Evolutionary conservation across 2,329 filamentous ascomycete genomes (phyloP), one percentile per base, ranked within the genome.

Genomic region (Botryotinia convoluta): DNA sequence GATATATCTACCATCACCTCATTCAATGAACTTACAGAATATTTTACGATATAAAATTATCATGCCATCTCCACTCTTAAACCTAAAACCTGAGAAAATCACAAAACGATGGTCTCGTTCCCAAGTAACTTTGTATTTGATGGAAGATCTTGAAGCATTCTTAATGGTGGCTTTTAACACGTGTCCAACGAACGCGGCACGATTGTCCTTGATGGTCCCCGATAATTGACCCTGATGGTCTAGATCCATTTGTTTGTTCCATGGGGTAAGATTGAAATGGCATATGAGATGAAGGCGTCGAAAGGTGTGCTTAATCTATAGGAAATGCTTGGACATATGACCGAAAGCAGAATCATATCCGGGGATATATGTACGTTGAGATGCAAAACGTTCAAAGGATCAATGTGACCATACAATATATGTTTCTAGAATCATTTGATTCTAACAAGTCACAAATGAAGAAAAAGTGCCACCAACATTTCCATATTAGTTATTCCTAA

Each of bases 151-250:
- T 35, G 26, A 59, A 64, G 59, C 69, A 62, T 64, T 64, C 59
- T 62, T 32, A 14, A n/a, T 26, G 20, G 32, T 54, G 60, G 60
- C 60, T 71, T 71, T 1, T 39, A 26, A 45, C 69, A 71, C 69
- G 60, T 71, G 69, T 44, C 10, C 9, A n/a, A 51, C n/a, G 16
- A 26, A n/a, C 37, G 68, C 68, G 44, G 44, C 29, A 51, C 63
- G 45, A 26, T 48, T n/a, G 63, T 51, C 20, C 29, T 8, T 67
- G 48, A n/a, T n/a, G 32, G 22, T n/a, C 44, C 44, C 44, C 8
- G 20, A 22, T 22, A 59, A 32, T n/a, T 37, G 44, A 18, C 5
- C 42, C 5, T 51, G 48, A n/a, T n/a, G 44, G 44, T 51, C 44
- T 54, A 37, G 64, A 67, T 64, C 42, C 39, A 32, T 65, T 48